Percentiles rank a stretch among this genome's conserved stretches.
Evolutionary conservation across 768 basidiomycete genomes (phyloP).

Genomic region (Amanita polypyramis): DNA sequence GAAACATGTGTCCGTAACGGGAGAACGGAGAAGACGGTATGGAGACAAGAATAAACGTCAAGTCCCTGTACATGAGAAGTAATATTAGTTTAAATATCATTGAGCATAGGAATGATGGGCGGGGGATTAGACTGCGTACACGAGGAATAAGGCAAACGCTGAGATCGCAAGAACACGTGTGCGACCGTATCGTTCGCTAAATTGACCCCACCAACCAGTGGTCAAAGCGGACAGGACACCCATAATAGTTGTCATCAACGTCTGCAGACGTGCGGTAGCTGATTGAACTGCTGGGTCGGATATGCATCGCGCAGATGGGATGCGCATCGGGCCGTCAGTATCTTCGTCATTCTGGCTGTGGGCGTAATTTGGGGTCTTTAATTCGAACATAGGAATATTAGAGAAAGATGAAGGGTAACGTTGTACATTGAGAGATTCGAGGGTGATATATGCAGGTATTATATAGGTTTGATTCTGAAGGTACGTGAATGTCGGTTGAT

Average conservation of each 20-base stretch:
- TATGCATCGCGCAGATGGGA: conserved; percentile 28
- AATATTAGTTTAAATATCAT: conserved; percentile 7
- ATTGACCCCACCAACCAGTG: conserved; percentile 85
- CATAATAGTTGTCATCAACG: conserved; percentile 67
- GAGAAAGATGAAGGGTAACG: background rate
- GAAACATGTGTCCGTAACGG: conserved; percentile 61
- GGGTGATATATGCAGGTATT: conserved; percentile 1
- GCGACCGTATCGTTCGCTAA: conserved; percentile 70
- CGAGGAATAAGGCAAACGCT: conserved; percentile 45
- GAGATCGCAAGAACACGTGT: conserved; percentile 67
- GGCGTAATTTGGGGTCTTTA: conserved; percentile 5
- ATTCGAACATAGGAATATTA: background rate
- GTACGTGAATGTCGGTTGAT: conserved; percentile 25
- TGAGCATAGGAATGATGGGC: background rate
- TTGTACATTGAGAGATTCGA: conserved; percentile 1
- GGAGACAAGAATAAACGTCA: conserved; percentile 77
- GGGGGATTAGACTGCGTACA: conserved; percentile 18
- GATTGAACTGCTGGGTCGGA: conserved; percentile 54
- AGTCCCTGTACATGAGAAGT: conserved; percentile 39
- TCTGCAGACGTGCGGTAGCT: conserved; percentile 61
- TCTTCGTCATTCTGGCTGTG: conserved; percentile 9
- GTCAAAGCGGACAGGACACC: conserved; percentile 77
- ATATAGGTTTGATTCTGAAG: background rate
- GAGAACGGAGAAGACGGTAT: conserved; percentile 51
- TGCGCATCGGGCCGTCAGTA: conserved; percentile 22